phyloP scores from a whole-genome alignment of 2,329 filamentous ascomycete genomes.

The Diaporthe caulivora region DNA sequence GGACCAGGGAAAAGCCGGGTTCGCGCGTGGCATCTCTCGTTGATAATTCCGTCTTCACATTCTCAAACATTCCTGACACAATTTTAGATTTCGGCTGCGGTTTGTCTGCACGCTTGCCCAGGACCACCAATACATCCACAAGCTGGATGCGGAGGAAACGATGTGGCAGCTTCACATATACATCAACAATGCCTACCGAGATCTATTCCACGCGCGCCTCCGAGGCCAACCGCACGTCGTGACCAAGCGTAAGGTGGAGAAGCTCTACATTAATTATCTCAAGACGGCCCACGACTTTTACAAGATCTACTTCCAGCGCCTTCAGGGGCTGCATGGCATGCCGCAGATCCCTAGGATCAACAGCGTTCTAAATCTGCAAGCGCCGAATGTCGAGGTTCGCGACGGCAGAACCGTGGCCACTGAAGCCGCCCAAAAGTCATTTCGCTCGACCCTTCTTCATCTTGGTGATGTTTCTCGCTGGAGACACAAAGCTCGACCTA shows the following conservation, averaged over 20 bases:
- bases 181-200: slow-evolving; percentile 84
- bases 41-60: slow-evolving; percentile 5
- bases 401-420: slow-evolving; percentile 63
- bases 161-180: slow-evolving; percentile 85
- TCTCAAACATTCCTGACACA: slow-evolving; percentile 34
- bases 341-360: slow-evolving; percentile 59
- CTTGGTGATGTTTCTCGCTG: slow-evolving; percentile 93
- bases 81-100: slow-evolving; percentile 64
- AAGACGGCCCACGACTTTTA: slow-evolving; percentile 92
- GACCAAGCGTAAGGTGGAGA: slow-evolving; percentile 81
- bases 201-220: slow-evolving; percentile 68
- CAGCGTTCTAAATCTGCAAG: slow-evolving; percentile 56
- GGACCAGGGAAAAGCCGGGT: not conserved
- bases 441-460: slow-evolving; percentile 85
- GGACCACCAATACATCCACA: slow-evolving; percentile 70
- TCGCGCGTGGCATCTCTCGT: slow-evolving; percentile 4
- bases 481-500: slow-evolving; percentile 78
- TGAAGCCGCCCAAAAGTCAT: slow-evolving; percentile 76
- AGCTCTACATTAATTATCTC: slow-evolving; percentile 85
- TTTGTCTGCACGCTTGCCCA: slow-evolving; percentile 80
- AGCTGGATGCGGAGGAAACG: slow-evolving; percentile 73
- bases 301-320: slow-evolving; percentile 82
- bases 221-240: slow-evolving; percentile 66
- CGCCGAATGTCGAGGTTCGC: slow-evolving; percentile 57
- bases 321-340: slow-evolving; percentile 72